Conservation (phyloP, 495 filamentous ascomycete genomes). For the Talaromyces adpressus region DNA sequence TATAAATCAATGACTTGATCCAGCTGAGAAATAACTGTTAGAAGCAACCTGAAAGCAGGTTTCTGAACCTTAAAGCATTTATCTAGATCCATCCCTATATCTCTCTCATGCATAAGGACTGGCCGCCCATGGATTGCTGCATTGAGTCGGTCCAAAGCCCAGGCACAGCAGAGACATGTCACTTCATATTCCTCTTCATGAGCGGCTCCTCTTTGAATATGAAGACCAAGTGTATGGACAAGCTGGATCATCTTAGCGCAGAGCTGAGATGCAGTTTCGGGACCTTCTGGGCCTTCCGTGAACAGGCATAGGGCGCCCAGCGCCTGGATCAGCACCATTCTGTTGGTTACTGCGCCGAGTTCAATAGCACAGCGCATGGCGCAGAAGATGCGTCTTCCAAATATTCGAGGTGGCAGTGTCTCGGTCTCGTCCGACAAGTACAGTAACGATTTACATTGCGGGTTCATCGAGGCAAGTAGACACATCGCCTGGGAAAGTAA, state of each 20-base stretch:
- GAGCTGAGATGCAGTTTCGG: not conserved
- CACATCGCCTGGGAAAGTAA: conserved; percentile 4
- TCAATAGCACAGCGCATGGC: not conserved
- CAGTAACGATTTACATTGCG: not conserved
- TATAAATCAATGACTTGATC: conserved; percentile 6
- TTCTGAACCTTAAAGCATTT: not conserved
- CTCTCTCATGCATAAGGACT: conserved; percentile 1
- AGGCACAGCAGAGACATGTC: conserved; percentile 1
- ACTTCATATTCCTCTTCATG: not conserved
- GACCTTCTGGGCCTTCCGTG: not conserved
- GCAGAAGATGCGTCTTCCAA: not conserved
- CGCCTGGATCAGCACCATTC: not conserved
- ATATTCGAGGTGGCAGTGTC: not conserved
- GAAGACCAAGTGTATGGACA: conserved; percentile 1
- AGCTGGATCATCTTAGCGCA: not conserved
- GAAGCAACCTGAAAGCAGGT: not conserved
- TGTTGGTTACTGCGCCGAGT: not conserved
- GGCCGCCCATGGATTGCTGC: conserved; percentile 5
- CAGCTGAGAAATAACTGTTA: not conserved
- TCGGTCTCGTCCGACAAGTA: not conserved
- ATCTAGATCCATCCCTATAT: not conserved
- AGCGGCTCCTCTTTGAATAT: not conserved
- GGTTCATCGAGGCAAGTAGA: conserved; percentile 1
- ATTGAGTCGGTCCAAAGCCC: conserved; percentile 6
- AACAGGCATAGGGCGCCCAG: not conserved